Conservation (phyloP, 257 asterid species). For the Przewalskia tangutica region DNA sequence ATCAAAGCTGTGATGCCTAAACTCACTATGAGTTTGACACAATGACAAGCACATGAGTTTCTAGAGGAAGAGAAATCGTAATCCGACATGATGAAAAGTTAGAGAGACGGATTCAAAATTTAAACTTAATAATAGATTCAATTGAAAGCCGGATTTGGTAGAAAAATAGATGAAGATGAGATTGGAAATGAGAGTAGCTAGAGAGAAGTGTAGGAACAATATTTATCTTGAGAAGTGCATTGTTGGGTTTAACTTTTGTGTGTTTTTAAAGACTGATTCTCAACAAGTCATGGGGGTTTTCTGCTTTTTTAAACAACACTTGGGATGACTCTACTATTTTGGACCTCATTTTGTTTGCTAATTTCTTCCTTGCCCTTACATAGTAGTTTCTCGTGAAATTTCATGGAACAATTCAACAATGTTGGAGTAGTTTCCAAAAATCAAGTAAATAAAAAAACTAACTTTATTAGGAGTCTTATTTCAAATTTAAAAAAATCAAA, state of each 20-base stretch:
- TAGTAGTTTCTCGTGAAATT: neutral
- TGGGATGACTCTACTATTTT: neutral
- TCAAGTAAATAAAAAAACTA: too few relatives aligned
- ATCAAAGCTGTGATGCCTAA: constrained; percentile 63
- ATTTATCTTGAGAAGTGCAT: neutral
- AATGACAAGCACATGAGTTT: neutral
- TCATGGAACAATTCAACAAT: neutral
- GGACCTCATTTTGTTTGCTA: neutral
- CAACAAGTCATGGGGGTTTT: neutral
- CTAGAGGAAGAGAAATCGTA: neutral
- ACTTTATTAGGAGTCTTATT: too few relatives aligned
- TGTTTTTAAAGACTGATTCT: neutral
- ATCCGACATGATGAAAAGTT: neutral
- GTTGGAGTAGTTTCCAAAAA: neutral
- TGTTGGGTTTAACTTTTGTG: neutral
- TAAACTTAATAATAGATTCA: neutral
- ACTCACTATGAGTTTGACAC: constrained; percentile 55
- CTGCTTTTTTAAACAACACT: neutral
- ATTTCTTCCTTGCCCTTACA: neutral
- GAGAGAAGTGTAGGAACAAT: neutral
- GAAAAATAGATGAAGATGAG: neutral
- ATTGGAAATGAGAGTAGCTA: neutral
- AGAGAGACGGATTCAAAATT: neutral
- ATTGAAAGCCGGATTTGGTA: neutral
- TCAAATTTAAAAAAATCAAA: too few relatives aligned